phyloP scores from a whole-genome alignment of 768 basidiomycete species.

The Boletus vermiculosoides region DNA sequence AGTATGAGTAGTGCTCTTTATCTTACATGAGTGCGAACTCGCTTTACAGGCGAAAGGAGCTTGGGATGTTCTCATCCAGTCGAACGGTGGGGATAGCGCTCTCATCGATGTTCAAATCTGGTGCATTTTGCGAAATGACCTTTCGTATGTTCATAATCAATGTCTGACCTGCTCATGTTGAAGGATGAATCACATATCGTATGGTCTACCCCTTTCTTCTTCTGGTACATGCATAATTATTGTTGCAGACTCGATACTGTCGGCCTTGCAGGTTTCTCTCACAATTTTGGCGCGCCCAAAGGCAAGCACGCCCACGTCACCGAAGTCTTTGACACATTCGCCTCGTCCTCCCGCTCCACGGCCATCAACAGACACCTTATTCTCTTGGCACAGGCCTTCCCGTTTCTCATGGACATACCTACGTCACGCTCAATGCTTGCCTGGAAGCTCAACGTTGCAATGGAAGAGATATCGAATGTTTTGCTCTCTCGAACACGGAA shows the following conservation, averaged over 20 bases:
- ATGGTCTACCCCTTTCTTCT: background rate
- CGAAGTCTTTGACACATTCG: conserved; percentile 40
- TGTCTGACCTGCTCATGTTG: background rate
- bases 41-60: background rate
- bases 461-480: conserved; percentile 40
- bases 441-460: conserved; percentile 31
- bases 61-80: conserved; percentile 30
- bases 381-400: conserved; percentile 38
- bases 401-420: conserved; percentile 36
- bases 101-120: conserved; percentile 40
- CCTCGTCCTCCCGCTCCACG: conserved; percentile 15
- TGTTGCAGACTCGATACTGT: background rate
- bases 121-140: background rate
- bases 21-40: background rate
- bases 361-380: conserved; percentile 30
- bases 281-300: conserved; percentile 53
- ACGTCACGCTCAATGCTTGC: conserved; percentile 32
- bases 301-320: conserved; percentile 44
- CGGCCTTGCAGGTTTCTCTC: conserved; percentile 10
- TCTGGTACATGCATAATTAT: background rate
- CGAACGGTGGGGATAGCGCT: conserved; percentile 9
- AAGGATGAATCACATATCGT: background rate
- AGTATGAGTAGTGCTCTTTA: too few relatives aligned
- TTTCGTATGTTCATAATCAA: too few relatives aligned
- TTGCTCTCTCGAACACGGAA: conserved; percentile 36